Evolutionary conservation across 768 basidiomycete genomes (phyloP).

Genomic region (Xanthoconium purpureum): DNA sequence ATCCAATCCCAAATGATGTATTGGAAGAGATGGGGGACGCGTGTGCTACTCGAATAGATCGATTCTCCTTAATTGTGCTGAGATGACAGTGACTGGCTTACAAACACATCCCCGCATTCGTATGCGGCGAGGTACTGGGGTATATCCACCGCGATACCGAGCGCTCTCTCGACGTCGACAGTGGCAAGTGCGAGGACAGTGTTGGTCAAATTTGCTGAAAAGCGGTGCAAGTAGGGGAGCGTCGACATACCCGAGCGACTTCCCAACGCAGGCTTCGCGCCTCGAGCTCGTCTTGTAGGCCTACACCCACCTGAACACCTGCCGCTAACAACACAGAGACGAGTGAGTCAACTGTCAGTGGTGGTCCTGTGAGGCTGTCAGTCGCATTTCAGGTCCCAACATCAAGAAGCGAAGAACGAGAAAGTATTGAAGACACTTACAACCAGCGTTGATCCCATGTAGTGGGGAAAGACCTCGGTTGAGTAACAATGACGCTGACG

Average conservation of each 20-base stretch:
- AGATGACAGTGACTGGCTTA: slow-evolving; percentile 40
- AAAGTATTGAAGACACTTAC: slow-evolving; percentile 34
- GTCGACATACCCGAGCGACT: slow-evolving; percentile 35
- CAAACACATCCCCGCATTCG: slow-evolving; percentile 35
- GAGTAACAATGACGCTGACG: slow-evolving; percentile 70
- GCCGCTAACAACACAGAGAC: slow-evolving; percentile 52
- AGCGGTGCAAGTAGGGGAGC: background rate
- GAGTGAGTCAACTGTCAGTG: slow-evolving; percentile 56
- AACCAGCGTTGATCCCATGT: slow-evolving; percentile 66
- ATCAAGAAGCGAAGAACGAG: no score
- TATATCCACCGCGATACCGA: slow-evolving; percentile 32
- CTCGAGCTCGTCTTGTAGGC: slow-evolving; percentile 36
- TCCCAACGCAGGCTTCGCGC: slow-evolving; percentile 37
- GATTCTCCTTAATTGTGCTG: slow-evolving; percentile 16
- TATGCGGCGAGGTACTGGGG: slow-evolving; percentile 41
- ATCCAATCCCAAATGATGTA: background rate
- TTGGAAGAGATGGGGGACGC: background rate
- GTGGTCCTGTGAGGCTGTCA: slow-evolving; percentile 63
- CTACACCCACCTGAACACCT: slow-evolving; percentile 63
- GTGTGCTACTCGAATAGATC: slow-evolving; percentile 17
- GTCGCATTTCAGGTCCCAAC: no score
- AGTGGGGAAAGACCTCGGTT: slow-evolving; percentile 58
- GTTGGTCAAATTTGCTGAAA: background rate
- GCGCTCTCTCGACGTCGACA: slow-evolving; percentile 42
- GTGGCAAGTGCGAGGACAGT: slow-evolving; percentile 34